Evolutionary conservation across 148 eudicot species (phyloP).

Genomic region (Chenopodium quinoa): DNA sequence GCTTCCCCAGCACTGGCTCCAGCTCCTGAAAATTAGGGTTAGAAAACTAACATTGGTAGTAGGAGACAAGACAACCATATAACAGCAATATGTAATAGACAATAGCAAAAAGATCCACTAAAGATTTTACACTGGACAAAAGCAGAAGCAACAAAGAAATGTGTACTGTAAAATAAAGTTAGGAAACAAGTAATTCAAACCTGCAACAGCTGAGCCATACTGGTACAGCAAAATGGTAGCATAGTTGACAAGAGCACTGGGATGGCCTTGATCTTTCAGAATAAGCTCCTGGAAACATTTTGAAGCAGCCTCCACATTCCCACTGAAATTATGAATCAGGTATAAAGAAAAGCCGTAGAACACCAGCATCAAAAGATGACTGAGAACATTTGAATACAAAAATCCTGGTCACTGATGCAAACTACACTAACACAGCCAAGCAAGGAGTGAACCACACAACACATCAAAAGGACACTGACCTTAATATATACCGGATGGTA

Average conservation of each 20-base stretch:
- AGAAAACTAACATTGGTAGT: neutral
- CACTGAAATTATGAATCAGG: constrained; percentile 46
- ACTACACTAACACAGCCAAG: neutral
- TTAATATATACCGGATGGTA: neutral
- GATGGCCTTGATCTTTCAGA: constrained; percentile 92
- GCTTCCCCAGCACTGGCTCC: constrained; percentile 66
- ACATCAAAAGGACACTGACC: neutral
- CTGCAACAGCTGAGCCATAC: constrained; percentile 87
- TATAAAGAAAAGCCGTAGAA: constrained; percentile 12
- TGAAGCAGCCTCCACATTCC: constrained; percentile 76
- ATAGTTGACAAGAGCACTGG: constrained; percentile 83
- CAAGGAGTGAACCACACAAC: neutral
- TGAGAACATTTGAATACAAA: neutral
- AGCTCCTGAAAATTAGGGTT: constrained; percentile 51
- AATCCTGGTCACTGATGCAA: neutral
- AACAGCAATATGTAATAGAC: neutral
- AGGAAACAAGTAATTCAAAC: constrained; percentile 34
- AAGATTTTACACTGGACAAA: neutral
- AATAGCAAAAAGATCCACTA: neutral
- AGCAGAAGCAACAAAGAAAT: neutral
- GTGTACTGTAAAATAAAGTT: constrained; percentile 11
- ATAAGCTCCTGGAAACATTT: constrained; percentile 77
- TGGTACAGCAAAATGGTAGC: constrained; percentile 75
- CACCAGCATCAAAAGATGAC: neutral
- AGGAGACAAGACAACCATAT: neutral